Base-by-base conservation (phyloP, 148 eudicot genomes). In the Rhododendron mucronatum region DNA sequence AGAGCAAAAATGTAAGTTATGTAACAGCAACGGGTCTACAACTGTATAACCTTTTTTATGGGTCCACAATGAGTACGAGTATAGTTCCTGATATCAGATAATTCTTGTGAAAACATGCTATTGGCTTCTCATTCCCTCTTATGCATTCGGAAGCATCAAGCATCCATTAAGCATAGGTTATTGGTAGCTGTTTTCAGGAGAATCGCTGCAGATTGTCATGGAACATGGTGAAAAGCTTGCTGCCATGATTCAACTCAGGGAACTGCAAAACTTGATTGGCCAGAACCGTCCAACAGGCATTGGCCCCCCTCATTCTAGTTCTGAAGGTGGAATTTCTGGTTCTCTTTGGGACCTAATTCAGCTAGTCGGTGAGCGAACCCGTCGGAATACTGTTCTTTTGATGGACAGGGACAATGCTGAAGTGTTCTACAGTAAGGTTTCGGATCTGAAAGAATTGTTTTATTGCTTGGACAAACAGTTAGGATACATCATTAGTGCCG, bases 351-450 rank as follows among this genome's bases (percentile, higher is more conserved):
- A 95, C 91, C 89, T 97, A 63, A 94, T 95, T 92, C 98, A 95
- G 88, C 82, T 94, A 84, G 98, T 95, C 82, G 98, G 99, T 85
- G 99, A 97, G 89, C 93, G 90, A 82, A 94, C 98, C 55, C 96
- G 99, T 39, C 88, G 96, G 84, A 94, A 93, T 87, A 93, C 98
- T 50, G 95, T 97, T 81, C 98, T 97, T 86, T 87, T 97, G 84
- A 95, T 97, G 99, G 99, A 97, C 88, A 97, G 99, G 90, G 98
- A 97, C 85, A 97, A 95, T 89, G 93, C 96, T 84, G 99, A 97
- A 91, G 99, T 97, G 41, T 93, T 97, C 86, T 97, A 92, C 84
- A 97, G 99, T 89, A 97, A 94, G 87, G 95, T 97, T 85, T 97
- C 99, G 63, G 94, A 97, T 82, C 90, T 94, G 80, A 95, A 95